Base-by-base conservation (phyloP, 768 basidiomycete genomes). In the Boletus vermiculosoides region DNA sequence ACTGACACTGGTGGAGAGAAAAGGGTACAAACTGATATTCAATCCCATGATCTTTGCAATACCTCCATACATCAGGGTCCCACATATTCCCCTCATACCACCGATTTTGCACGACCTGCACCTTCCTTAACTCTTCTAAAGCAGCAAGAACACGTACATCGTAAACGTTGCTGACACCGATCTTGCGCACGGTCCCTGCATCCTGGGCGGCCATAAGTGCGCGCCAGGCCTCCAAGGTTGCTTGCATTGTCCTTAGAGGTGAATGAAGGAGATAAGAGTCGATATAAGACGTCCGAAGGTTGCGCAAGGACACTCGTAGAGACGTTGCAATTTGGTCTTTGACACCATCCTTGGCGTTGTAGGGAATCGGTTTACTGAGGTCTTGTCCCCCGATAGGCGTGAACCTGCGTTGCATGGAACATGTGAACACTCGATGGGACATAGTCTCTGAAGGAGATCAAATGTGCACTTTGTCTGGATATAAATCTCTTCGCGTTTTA, bases 21-120 rank as follows among this genome's bases (percentile, higher is more conserved):
- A 33, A 54, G 63, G 63, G 25, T 1, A 63, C 71, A 37, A 61
- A 92, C 88, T 93, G 90, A 63, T 92, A 93, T 66, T 84, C 80
- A 10, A 89, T 85, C 12, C 72, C 81, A 49, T 86, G 75, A 52
- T 78, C 72, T 61, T 73, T 78, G 67, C 92, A 94, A 61, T 87
- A 87, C 37, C 73, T 72, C 60, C 84, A 77, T 5, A 92, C 85
- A 1, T 78, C 77, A 51, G 73, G 74, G 65, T 92, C 90, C 87
- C 89, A 94, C 5, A 72, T 76, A 57, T 92, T 94, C 6, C 83
- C 85, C 67, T 91, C 85, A 63, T 85, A 88, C 91, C 92, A 95
- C 48, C 92, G 76, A 69, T 92, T 90, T 69, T 92, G 92, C 16
- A 94, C 88, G 31, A 92, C 82, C 55, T 89, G 80, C 5, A 89